Evolutionary conservation across 2,329 filamentous ascomycete genomes (phyloP), one percentile per base, ranked within the genome.

Genomic region (Ramularia endophylla): DNA sequence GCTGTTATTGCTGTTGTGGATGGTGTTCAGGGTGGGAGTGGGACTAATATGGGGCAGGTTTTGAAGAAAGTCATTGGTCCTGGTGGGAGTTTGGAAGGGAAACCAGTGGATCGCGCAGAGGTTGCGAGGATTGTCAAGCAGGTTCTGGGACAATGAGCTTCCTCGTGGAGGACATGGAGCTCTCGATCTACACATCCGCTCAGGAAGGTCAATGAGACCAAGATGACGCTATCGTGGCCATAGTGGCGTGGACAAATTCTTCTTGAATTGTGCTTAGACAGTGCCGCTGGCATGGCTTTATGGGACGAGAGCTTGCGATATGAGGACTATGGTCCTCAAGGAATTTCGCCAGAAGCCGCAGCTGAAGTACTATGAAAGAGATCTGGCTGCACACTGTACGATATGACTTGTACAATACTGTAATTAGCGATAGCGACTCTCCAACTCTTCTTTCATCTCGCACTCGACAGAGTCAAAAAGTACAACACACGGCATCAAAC

Each of bases 101-200:
- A 80, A 64, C 71, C 75, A 28, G 72, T 85, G 27, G 77, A 87
- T 57, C 78, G 72, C 63, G 73, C 71, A 38, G 71, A 75, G 50
- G 65, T 88, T 35, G 74, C 72, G 3, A 75, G 67, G 53, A 64
- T 81, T 52, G 77, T 85, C 36, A 82, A 82, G 52, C 51, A 61
- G 38, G 46, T 34, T 4, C 13, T 34, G 37, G 56, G 48, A 17
- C 41, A 51, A 16, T 47, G 25, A n/a, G n/a, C n/a, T n/a, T n/a
- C n/a, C n/a, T n/a, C n/a, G n/a, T n/a, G n/a, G n/a, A n/a, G n/a
- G n/a, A n/a, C n/a, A n/a, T n/a, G n/a, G n/a, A n/a, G n/a, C n/a
- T n/a, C n/a, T n/a, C n/a, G n/a, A n/a, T n/a, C n/a, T n/a, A n/a
- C n/a, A n/a, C n/a, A n/a, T n/a, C n/a, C n/a, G n/a, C n/a, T n/a